Evolutionary conservation across 2,329 filamentous ascomycete genomes (phyloP), one percentile per base, ranked within the genome.

Genomic region (Chlorencoelia australis): DNA sequence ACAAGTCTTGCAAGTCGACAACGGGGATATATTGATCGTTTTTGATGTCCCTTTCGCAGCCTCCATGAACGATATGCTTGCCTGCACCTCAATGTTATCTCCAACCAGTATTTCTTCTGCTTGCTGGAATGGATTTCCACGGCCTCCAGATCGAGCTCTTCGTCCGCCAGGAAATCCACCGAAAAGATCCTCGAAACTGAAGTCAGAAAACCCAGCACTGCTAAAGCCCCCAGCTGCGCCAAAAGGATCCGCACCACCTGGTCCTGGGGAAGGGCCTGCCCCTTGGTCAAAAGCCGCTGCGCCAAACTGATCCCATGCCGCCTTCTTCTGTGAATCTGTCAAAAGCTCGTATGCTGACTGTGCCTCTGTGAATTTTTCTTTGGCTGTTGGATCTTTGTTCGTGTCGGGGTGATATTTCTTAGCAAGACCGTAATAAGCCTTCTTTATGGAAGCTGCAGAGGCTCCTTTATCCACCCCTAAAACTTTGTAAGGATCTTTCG

Each of bases 331-430:
- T 4, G 88, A 71, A 56, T 98, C 91, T 30, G 86, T 93, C 6
- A 98, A 69, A 27, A 95, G 69, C 60, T 98, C 91, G 62, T 98
- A 98, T 16, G 91, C 86, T 20, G 82, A 75, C 60, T 98, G 91
- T 37, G 93, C 85, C 50, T 95, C 89, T 45, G 80, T 74, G 54
- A 98, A 98, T 53, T 83, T 89, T 52, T 96, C 91, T 59, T 96
- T 96, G 22, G 91, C 88, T n/a, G 68, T 72, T 3, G 84, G 61
- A 50, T 96, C 91, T 60, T 96, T 96, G 69, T 96, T 98, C 22
- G 91, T 96, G 59, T 98, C 91, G 7, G 91, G 91, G 54, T 98
- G 91, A 58, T 77, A 98, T 57, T 96, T 98, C 63, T 98, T 98
- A 14, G 91, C 91, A 41, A 96, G 69, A 33, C 88, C 85, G 58